Percentiles rank a stretch among this genome's conserved stretches.
These are phyloP conservation scores for Ophiocytium majus DNA, from an alignment of 352 stramenopile species.

Conservation along the genomic window DNA sequence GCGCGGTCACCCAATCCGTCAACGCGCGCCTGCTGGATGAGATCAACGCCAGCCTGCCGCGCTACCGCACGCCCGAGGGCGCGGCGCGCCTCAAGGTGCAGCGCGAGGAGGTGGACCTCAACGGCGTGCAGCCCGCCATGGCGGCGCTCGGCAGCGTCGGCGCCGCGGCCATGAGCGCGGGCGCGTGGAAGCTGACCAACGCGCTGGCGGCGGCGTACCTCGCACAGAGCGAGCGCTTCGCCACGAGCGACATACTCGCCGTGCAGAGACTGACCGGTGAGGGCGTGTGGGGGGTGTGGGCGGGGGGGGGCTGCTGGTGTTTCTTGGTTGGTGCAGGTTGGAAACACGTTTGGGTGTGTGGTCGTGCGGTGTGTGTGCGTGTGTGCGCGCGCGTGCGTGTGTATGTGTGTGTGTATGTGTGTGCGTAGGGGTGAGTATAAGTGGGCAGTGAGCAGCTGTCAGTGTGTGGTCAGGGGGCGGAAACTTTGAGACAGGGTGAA, in stretches of 20 bases:
- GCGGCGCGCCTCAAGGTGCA: background rate
- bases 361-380: too few species aligned
- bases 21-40: slow-evolving; percentile 24
- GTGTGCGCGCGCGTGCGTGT: too few species aligned
- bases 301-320: too few species aligned
- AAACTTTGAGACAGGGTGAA: too few species aligned
- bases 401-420: too few species aligned
- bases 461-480: too few species aligned
- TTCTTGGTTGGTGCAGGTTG: too few species aligned
- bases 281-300: too few species aligned
- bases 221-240: slow-evolving; percentile 19
- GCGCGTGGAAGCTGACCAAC: background rate
- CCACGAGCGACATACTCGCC: background rate
- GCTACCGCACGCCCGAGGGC: background rate
- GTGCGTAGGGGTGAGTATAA: too few species aligned
- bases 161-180: slow-evolving; percentile 6
- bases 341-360: too few species aligned
- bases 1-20: background rate
- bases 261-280: slow-evolving; percentile 12
- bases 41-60: slow-evolving; percentile 1
- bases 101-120: slow-evolving; percentile 14
- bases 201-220: background rate
- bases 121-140: background rate
- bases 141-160: background rate
- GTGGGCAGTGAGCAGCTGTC: too few species aligned